A percentile compares a stretch with the other conserved stretches of the same genome.
phyloP scores from a whole-genome alignment of 352 stramenopile species.

The Pythium periplocum region DNA sequence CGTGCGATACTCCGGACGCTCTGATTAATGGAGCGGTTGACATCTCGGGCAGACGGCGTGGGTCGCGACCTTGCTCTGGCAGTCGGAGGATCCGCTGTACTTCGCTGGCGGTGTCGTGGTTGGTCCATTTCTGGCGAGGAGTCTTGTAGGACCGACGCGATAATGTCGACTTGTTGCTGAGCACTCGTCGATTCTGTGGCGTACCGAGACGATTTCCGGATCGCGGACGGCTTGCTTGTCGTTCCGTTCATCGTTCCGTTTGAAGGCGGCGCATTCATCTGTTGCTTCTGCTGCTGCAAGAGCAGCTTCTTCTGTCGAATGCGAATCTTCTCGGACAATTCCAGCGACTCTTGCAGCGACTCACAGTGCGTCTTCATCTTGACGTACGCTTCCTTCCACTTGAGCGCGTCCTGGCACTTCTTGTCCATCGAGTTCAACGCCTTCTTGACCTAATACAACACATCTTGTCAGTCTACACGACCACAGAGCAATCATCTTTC shows the following conservation, averaged over 20 bases:
- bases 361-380: slow-evolving; percentile 72
- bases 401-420: slow-evolving; percentile 40
- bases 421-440: slow-evolving; percentile 33
- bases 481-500: background rate
- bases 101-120: no score
- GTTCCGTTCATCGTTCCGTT: no score
- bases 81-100: no score
- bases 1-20: slow-evolving; percentile 1
- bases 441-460: slow-evolving; percentile 31
- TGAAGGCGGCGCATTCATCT: background rate
- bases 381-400: slow-evolving; percentile 51
- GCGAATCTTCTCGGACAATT: slow-evolving; percentile 77
- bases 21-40: background rate
- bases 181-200: background rate
- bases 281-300: slow-evolving; percentile 51
- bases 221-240: no score
- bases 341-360: slow-evolving; percentile 70
- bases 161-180: slow-evolving; percentile 9
- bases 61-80: no score
- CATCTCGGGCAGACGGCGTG: no score
- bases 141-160: slow-evolving; percentile 19
- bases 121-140: background rate
- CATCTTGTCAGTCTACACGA: background rate
- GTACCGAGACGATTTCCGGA: background rate
- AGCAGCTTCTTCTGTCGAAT: slow-evolving; percentile 73